Conservation (phyloP, 2,329 filamentous ascomycete genomes). For the Apiospora kogelbergensis region DNA sequence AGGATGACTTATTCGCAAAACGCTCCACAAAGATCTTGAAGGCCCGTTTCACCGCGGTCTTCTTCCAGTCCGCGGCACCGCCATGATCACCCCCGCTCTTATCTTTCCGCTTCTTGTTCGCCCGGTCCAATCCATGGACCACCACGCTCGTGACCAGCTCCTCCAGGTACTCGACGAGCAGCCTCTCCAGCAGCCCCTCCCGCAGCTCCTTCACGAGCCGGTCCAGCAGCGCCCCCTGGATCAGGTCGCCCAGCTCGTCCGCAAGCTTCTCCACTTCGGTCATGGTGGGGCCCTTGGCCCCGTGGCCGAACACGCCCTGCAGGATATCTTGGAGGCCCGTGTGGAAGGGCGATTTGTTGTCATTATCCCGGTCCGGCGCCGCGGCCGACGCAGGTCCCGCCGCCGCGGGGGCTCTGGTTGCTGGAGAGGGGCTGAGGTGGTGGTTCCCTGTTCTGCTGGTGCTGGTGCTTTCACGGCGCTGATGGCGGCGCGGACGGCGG, state of each 20-base stretch:
- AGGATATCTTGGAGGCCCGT: conserved; percentile 12
- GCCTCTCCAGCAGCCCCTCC: conserved; percentile 11
- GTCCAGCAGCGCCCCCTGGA: conserved; percentile 8
- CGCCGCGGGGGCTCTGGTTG: too few species aligned
- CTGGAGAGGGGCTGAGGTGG: background rate
- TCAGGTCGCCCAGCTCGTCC: conserved; percentile 9
- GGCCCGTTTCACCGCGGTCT: conserved; percentile 9
- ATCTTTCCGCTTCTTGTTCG: background rate
- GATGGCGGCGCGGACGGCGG: background rate
- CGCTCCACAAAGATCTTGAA: background rate
- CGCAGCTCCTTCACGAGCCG: conserved; percentile 9
- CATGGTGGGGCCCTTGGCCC: conserved; percentile 7
- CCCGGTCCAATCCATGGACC: background rate
- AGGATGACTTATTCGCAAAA: background rate
- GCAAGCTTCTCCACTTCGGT: conserved; percentile 3
- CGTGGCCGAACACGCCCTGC: conserved; percentile 9
- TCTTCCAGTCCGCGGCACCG: conserved; percentile 11
- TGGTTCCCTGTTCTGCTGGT: background rate
- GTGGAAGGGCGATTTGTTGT: conserved; percentile 7
- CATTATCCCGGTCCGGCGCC: background rate
- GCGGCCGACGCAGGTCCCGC: background rate
- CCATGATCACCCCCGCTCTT: background rate
- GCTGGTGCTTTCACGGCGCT: background rate
- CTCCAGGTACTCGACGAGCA: conserved; percentile 11
- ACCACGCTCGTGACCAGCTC: conserved; percentile 9